Evolutionary conservation across 2,329 filamentous ascomycete genomes (phyloP).

Genomic region (Periglandula ipomoeae): DNA sequence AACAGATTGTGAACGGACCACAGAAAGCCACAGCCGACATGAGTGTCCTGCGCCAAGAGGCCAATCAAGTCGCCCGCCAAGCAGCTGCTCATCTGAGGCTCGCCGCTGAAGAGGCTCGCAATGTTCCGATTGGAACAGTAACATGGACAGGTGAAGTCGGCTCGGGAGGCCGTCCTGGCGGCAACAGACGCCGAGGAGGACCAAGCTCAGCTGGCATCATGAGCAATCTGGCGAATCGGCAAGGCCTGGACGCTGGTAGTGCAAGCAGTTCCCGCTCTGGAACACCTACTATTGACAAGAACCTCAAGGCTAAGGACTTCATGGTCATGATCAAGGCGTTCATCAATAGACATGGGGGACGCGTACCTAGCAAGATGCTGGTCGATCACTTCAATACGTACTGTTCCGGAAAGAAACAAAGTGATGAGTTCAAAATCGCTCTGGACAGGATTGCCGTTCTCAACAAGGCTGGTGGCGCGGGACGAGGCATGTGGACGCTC

Average conservation of each 20-base stretch:
- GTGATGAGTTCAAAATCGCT: conserved; percentile 73
- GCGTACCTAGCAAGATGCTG: conserved; percentile 72
- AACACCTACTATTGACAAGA: conserved; percentile 30
- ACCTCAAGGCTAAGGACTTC: conserved; percentile 51
- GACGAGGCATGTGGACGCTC: conserved; percentile 45
- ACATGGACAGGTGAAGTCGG: conserved; percentile 91
- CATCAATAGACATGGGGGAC: conserved; percentile 66
- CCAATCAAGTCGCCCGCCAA: conserved; percentile 65
- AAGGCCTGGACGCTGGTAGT: conserved; percentile 37
- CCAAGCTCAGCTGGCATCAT: conserved; percentile 47
- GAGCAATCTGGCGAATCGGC: conserved; percentile 47
- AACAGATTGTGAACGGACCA: conserved; percentile 76
- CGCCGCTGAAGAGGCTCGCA: conserved; percentile 62
- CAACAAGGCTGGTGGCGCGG: conserved; percentile 46
- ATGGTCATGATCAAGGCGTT: conserved; percentile 68
- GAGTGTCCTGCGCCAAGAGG: conserved; percentile 71
- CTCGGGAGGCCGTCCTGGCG: conserved; percentile 61
- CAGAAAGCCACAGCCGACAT: conserved; percentile 65
- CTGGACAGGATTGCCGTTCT: conserved; percentile 67
- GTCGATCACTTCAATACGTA: conserved; percentile 84
- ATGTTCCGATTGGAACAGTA: conserved; percentile 70
- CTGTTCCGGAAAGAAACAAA: conserved; percentile 55
- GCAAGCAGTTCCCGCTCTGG: conserved; percentile 36
- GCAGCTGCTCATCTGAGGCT: conserved; percentile 69
- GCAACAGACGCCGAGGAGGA: conserved; percentile 39